Base-by-base conservation (phyloP, 108 stramenopile species). In the Nitzschia putrida region DNA sequence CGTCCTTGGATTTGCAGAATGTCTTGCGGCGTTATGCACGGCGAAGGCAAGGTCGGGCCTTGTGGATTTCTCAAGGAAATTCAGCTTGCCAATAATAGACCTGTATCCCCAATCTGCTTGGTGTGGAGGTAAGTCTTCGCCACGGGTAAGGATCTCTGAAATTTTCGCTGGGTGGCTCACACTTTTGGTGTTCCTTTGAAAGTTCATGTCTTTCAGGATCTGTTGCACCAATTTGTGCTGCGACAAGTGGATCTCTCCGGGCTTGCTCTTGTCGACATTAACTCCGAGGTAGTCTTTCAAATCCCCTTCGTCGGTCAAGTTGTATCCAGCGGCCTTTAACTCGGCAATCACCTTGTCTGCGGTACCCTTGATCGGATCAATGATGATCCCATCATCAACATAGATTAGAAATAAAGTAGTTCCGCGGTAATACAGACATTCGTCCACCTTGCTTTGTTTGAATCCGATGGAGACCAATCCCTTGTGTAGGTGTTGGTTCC, bases 341-440 rank as follows among this genome's bases (percentile, higher is more conserved):
- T 59, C 57, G 9, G 23, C 29, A 59, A 59, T 59, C 23, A 25
- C 24, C 25, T 22, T 10, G 25, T 59, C 57, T 11, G 29, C 29
- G 18, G 24, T 21, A 9, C 34, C 10, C 22, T 59, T 37, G 23
- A 34, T 38, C 10, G 57, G 57, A 37, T 9, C n/a, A 8, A 53
- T 25, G 7, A 86, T 40, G 11, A 86, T 63, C 8, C 69, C 29
- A 56, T 82, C 79, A 55, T 86, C 76, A 0, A 61, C n/a, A n/a
- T n/a, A n/a, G n/a, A n/a, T n/a, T n/a, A n/a, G n/a, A n/a, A n/a
- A n/a, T n/a, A n/a, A n/a, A n/a, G n/a, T n/a, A n/a, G n/a, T n/a
- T n/a, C n/a, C n/a, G n/a, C n/a, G n/a, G n/a, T n/a, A n/a, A n/a
- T 64, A 53, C 83, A 53, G n/a, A 53, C 53, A 53, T 20, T 9